Evolutionary conservation across 805 yeast genomes (phyloP), one percentile per base, ranked within the genome.

Genomic region (Naumovozyma dairenensis): DNA sequence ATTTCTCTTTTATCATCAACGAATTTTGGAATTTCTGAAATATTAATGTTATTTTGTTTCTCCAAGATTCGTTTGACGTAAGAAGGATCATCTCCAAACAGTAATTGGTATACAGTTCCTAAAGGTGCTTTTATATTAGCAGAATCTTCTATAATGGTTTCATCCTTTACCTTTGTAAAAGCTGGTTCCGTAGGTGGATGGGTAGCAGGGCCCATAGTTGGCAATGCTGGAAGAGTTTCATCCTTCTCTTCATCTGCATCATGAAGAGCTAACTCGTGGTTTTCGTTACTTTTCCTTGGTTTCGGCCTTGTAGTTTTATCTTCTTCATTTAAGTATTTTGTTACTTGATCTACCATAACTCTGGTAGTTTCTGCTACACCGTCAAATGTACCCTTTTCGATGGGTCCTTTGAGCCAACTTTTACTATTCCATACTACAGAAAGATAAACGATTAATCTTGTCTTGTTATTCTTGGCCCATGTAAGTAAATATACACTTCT

Each of bases 331-430:
- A 40, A 40, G 20, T 63, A 60, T 16, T 55, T 57, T 35, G 62
- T 66, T 28, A 80, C 42, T 33, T 71, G 74, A 9, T 59, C 62
- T 10, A 73, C 59, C 47, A 77, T 42, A 2, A 63, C 62, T 13
- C 55, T 58, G 13, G 77, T 63, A 0, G 80, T 71, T 5, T 75
- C 77, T 35, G 69, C 69, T 38, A 82, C 89, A 5, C 89, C 92
- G 24, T 74, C 74, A 42, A 75, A 72, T 1, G 86, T 67, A 33
- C 84, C 86, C 36, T 71, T 78, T 48, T 82, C 92, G 37, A 82
- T 75, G 1, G 84, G 80, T 18, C 77, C 70, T 50, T 78, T 80
- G 37, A 82, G 69, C 87, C 89, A 80, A 32, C 85, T 77, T 43
- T 77, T 77, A 5, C 78, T 81, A 1, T 76, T 60, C 93, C 93